A percentile compares a stretch with the other conserved stretches of the same genome.
Evolutionary conservation across 139 green algal genomes (phyloP).

Genomic region (Trebouxia sp.): DNA sequence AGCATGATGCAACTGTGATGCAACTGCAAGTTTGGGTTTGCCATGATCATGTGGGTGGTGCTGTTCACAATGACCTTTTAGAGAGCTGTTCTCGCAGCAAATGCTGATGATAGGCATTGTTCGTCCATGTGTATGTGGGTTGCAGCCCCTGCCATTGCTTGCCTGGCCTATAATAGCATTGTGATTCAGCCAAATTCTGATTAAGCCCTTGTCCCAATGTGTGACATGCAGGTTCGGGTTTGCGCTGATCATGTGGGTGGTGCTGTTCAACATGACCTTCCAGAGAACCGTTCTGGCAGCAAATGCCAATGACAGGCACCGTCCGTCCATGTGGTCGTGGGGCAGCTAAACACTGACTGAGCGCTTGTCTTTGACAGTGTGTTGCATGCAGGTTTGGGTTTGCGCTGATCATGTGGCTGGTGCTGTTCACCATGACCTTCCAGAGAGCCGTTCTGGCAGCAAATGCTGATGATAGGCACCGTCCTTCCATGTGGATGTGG

Average conservation of each 20-base stretch:
- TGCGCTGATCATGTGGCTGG: slow-evolving; percentile 42
- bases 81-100: slow-evolving; percentile 38
- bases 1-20: no score
- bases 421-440: slow-evolving; percentile 50
- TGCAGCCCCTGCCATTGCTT: slow-evolving; percentile 42
- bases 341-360: background rate
- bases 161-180: slow-evolving; percentile 33
- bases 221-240: slow-evolving; percentile 40
- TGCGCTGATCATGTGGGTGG: slow-evolving; percentile 42
- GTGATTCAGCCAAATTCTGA: background rate
- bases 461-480: slow-evolving; percentile 46
- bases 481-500: slow-evolving; percentile 47
- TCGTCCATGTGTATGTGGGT: slow-evolving; percentile 48
- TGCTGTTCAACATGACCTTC: slow-evolving; percentile 50
- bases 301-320: slow-evolving; percentile 46
- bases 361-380: background rate
- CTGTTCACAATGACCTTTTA: slow-evolving; percentile 52
- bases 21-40: slow-evolving; percentile 36
- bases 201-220: background rate
- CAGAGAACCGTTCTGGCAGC: slow-evolving; percentile 41
- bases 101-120: slow-evolving; percentile 48
- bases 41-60: slow-evolving; percentile 40
- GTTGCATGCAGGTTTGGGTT: slow-evolving; percentile 36
- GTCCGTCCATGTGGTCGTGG: slow-evolving; percentile 47
- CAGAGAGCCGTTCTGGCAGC: slow-evolving; percentile 42